A percentile compares a stretch with the other conserved stretches of the same genome.
phyloP scores from a whole-genome alignment of 805 yeast species.

The Lipomyces yamanashiensis region DNA sequence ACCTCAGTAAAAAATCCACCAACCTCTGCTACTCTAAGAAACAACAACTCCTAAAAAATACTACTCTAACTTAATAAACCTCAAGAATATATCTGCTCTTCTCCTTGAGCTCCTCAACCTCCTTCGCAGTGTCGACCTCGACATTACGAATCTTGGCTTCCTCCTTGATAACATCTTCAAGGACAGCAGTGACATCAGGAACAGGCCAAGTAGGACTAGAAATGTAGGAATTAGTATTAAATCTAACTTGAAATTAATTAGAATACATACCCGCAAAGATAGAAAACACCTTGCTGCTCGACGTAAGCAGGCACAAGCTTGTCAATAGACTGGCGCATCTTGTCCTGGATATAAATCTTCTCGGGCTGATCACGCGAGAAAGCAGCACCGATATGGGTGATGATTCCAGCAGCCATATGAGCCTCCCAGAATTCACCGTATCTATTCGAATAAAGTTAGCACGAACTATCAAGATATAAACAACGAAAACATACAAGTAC shows the following conservation, averaged over 20 bases:
- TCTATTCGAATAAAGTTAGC: slow-evolving; percentile 3
- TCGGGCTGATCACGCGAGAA: slow-evolving; percentile 96
- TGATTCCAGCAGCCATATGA: slow-evolving; percentile 84
- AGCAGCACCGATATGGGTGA: slow-evolving; percentile 96
- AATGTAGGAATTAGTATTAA: background rate
- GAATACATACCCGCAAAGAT: slow-evolving; percentile 67
- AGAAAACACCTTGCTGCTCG: slow-evolving; percentile 81
- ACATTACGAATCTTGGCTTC: slow-evolving; percentile 74
- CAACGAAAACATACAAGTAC: slow-evolving; percentile 54
- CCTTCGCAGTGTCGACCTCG: slow-evolving; percentile 71
- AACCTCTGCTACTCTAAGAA: background rate
- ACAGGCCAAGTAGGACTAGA: slow-evolving; percentile 96
- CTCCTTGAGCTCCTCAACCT: slow-evolving; percentile 92
- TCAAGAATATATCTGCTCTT: slow-evolving; percentile 88
- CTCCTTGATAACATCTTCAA: slow-evolving; percentile 73
- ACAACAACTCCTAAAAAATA: background rate
- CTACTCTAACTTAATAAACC: slow-evolving; percentile 64
- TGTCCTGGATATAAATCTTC: slow-evolving; percentile 93
- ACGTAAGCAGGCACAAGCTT: slow-evolving; percentile 81
- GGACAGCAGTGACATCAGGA: slow-evolving; percentile 90
- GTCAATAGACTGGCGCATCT: slow-evolving; percentile 75
- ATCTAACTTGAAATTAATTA: background rate
- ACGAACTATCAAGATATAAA: background rate
- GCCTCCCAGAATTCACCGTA: slow-evolving; percentile 99
- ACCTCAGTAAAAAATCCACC: no score